Conservation (phyloP, 2,329 filamentous ascomycete genomes). For the Diplodia sapinea region DNA sequence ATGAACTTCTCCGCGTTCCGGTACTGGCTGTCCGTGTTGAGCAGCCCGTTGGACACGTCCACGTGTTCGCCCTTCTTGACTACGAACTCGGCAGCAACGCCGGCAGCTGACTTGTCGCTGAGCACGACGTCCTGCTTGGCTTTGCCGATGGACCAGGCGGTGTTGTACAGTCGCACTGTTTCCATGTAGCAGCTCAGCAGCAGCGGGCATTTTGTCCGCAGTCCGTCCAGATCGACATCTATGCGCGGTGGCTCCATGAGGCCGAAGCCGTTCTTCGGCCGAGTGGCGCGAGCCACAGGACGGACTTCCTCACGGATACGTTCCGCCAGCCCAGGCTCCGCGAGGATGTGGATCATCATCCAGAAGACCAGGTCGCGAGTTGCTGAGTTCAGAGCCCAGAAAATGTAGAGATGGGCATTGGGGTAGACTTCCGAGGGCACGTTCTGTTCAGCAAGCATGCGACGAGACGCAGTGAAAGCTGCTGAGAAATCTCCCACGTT, state of each 20-base stretch:
- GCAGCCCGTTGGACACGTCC: constrained; percentile 46
- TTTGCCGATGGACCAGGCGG: constrained; percentile 44
- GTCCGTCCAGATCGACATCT: constrained; percentile 43
- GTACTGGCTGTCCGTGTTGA: constrained; percentile 41
- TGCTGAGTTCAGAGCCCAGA: constrained; percentile 60
- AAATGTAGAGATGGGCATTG: constrained; percentile 53
- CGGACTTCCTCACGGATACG: constrained; percentile 45
- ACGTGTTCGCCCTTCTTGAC: constrained; percentile 46
- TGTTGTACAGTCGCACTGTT: constrained; percentile 45
- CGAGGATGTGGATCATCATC: constrained; percentile 47
- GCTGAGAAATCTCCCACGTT: constrained; percentile 44
- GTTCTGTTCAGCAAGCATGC: constrained; percentile 7
- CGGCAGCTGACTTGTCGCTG: constrained; percentile 40
- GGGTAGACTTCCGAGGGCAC: constrained; percentile 39
- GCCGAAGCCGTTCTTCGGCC: constrained; percentile 41
- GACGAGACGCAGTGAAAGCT: constrained; percentile 40
- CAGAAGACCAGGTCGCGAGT: constrained; percentile 55
- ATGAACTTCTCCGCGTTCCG: constrained; percentile 21
- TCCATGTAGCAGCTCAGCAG: constrained; percentile 49
- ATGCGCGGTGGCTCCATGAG: constrained; percentile 43
- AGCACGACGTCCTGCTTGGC: constrained; percentile 45
- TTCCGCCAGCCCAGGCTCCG: constrained; percentile 34
- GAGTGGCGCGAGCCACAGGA: constrained; percentile 39
- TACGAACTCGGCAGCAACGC: constrained; percentile 37
- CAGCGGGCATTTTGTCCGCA: constrained; percentile 43